Evolutionary conservation across 1,139 yeast species (phyloP).

Genomic region (Debaryomyces sp.): DNA sequence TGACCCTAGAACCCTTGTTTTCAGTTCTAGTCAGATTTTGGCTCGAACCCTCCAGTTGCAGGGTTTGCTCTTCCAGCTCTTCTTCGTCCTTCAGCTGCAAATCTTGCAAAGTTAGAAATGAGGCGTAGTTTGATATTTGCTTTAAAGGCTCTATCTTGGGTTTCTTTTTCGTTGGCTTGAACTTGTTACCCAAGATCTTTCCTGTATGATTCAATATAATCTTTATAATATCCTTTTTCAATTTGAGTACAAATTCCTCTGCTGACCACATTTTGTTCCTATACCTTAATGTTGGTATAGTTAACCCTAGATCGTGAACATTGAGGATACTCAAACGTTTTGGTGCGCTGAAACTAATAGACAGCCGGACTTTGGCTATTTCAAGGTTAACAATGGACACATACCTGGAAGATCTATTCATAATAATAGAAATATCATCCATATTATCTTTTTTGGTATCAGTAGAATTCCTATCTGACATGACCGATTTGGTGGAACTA

Average conservation of each 20-base stretch:
- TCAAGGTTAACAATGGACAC: conserved; percentile 64
- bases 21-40: not conserved
- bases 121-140: conserved; percentile 45
- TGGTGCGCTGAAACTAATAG: conserved; percentile 78
- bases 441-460: not conserved
- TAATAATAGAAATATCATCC: conserved; percentile 58
- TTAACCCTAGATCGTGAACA: conserved; percentile 67
- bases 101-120: conserved; percentile 43
- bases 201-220: conserved; percentile 77
- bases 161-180: conserved; percentile 44
- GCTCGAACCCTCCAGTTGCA: not conserved
- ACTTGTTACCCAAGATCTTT: conserved; percentile 75
- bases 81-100: conserved; percentile 37
- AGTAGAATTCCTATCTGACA: not conserved
- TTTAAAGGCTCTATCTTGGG: conserved; percentile 41
- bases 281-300: conserved; percentile 67
- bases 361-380: conserved; percentile 54
- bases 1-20: not conserved
- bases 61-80: conserved; percentile 6
- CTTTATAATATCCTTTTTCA: conserved; percentile 70
- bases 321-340: conserved; percentile 68
- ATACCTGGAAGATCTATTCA: conserved; percentile 66
- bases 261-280: conserved; percentile 76
- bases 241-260: conserved; percentile 64
- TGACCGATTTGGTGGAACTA: not conserved